phyloP scores from a whole-genome alignment of 75 land plant genomes.

The Selaginella tamariscina region DNA sequence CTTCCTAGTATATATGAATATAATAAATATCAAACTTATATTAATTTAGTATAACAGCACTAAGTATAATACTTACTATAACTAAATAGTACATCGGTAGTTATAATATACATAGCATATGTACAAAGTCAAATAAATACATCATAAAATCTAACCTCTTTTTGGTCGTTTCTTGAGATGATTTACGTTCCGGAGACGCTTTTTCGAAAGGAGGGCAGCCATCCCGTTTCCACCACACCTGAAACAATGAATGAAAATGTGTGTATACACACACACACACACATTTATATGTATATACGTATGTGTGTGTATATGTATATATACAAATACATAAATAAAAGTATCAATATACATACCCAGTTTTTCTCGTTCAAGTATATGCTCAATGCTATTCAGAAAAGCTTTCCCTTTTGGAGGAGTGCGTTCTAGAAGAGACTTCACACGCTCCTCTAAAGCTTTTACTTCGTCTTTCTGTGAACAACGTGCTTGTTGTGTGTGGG shows the following conservation, averaged over 20 bases:
- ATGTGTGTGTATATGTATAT: background rate
- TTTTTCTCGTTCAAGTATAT: constrained; percentile 91
- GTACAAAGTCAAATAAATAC: background rate
- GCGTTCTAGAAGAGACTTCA: constrained; percentile 66
- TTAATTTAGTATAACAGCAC: background rate
- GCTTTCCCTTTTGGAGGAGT: constrained; percentile 92
- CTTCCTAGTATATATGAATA: constrained; percentile 22
- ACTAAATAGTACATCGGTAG: background rate
- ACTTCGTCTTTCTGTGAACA: constrained; percentile 75
- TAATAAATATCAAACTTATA: background rate
- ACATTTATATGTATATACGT: background rate
- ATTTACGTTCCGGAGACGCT: constrained; percentile 43
- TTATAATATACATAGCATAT: background rate
- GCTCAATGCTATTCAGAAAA: constrained; percentile 79
- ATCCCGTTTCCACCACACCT: constrained; percentile 99
- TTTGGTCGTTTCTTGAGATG: constrained; percentile 43
- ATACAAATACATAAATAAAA: background rate
- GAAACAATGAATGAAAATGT: background rate
- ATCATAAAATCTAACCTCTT: constrained; percentile 44
- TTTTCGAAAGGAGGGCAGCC: constrained; percentile 89
- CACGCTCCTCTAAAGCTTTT: constrained; percentile 72
- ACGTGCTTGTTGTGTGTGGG: too few relatives aligned
- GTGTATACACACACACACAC: background rate
- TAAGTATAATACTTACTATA: constrained; percentile 4
- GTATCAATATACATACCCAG: constrained; percentile 47